Evolutionary conservation across 306 rosid species (phyloP).

Genomic region (Myrica gale): DNA sequence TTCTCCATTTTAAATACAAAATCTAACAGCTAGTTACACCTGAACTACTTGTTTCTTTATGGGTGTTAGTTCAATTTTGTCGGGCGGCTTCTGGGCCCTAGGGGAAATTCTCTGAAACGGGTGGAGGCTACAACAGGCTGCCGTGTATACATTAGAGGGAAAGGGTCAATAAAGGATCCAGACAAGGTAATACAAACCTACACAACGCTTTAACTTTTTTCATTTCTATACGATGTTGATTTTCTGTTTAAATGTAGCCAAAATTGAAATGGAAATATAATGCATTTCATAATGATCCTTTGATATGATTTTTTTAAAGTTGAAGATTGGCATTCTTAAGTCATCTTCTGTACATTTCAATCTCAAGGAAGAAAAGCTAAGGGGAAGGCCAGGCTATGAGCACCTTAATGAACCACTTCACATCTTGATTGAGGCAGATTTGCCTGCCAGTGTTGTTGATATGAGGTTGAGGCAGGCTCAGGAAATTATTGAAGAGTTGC

Average conservation of each 20-base stretch:
- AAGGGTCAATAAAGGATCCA: constrained; percentile 92
- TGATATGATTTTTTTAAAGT: not conserved
- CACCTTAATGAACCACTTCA: constrained; percentile 92
- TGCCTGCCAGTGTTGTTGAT: constrained; percentile 80
- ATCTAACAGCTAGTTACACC: constrained; percentile 25
- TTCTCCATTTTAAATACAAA: constrained; percentile 13
- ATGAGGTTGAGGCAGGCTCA: constrained; percentile 93
- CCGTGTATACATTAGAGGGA: constrained; percentile 90
- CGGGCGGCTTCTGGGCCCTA: constrained; percentile 94
- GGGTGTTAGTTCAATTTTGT: constrained; percentile 82
- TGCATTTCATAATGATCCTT: constrained; percentile 10
- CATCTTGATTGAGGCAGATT: constrained; percentile 88
- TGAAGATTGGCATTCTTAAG: constrained; percentile 14
- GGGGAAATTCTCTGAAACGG: constrained; percentile 94
- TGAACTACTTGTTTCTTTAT: constrained; percentile 30
- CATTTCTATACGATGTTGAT: no score
- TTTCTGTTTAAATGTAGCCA: not conserved
- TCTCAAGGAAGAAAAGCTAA: constrained; percentile 84
- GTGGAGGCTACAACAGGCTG: constrained; percentile 96
- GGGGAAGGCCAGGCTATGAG: constrained; percentile 97
- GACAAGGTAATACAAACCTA: constrained; percentile 56
- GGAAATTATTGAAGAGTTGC: constrained; percentile 91
- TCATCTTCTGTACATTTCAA: constrained; percentile 16
- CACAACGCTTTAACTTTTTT: constrained; percentile 6
- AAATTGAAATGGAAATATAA: not conserved